A percentile compares a stretch with the other conserved stretches of the same genome.
Evolutionary conservation across 495 filamentous ascomycete genomes (phyloP).

Genomic region (Aspergillus kassunensis): DNA sequence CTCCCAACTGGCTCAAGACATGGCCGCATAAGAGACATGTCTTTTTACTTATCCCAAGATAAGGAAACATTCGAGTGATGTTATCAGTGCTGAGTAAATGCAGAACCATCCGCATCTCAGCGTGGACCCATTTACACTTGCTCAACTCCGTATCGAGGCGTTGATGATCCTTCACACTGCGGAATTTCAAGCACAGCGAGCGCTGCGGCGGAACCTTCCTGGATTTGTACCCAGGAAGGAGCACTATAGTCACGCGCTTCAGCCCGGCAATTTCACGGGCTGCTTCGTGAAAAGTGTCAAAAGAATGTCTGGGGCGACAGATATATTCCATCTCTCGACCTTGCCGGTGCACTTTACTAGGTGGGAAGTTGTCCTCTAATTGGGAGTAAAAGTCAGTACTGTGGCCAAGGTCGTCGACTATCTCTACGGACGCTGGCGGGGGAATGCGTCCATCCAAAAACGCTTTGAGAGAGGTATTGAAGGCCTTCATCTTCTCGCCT

Average conservation of each 20-base stretch:
- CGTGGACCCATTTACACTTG: background rate
- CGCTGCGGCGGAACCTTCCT: background rate
- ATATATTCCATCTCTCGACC: background rate
- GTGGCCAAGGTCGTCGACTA: background rate
- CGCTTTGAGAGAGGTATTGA: too few relatives aligned
- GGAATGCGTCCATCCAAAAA: too few relatives aligned
- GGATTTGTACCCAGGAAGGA: background rate
- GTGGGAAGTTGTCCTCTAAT: background rate
- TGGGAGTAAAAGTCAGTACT: background rate
- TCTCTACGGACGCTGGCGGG: background rate
- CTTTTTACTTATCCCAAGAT: background rate
- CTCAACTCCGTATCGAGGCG: background rate
- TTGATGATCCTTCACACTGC: background rate
- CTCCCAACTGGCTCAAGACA: background rate
- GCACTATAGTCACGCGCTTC: background rate
- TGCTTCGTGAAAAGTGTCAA: background rate
- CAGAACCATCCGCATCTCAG: background rate
- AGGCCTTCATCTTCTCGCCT: too few relatives aligned
- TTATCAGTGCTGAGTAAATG: background rate
- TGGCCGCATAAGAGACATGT: background rate
- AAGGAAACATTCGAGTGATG: background rate
- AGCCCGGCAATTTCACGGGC: too few relatives aligned
- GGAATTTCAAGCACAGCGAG: background rate
- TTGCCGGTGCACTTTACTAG: background rate
- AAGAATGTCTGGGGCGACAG: background rate